phyloP scores from a whole-genome alignment of 805 yeast genomes.

The Brettanomyces nanus region DNA sequence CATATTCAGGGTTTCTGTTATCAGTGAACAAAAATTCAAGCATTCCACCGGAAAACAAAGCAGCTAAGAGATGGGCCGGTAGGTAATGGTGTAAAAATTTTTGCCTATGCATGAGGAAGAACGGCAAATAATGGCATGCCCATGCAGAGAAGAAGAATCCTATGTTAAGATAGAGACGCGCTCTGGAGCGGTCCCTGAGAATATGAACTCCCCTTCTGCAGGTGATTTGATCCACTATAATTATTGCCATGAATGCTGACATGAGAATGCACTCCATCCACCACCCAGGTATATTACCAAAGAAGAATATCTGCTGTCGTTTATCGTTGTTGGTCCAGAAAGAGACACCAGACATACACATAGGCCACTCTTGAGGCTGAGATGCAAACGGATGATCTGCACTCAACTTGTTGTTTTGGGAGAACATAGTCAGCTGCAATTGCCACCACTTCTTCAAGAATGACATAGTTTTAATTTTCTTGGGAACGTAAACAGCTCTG shows the following conservation, averaged over 20 bases:
- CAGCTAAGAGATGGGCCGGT: slow-evolving; percentile 90
- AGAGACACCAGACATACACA: slow-evolving; percentile 82
- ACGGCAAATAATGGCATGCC: slow-evolving; percentile 85
- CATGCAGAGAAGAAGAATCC: slow-evolving; percentile 84
- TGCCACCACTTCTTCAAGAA: slow-evolving; percentile 87
- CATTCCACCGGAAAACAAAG: slow-evolving; percentile 72
- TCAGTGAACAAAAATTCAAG: slow-evolving; percentile 70
- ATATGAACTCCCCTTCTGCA: slow-evolving; percentile 61
- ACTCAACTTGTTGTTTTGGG: slow-evolving; percentile 79
- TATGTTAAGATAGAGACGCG: slow-evolving; percentile 67
- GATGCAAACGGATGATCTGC: slow-evolving; percentile 95
- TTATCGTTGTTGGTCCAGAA: slow-evolving; percentile 79
- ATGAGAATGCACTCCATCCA: slow-evolving; percentile 69
- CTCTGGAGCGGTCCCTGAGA: slow-evolving; percentile 52
- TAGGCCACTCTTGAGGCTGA: slow-evolving; percentile 87
- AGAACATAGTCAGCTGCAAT: slow-evolving; percentile 81
- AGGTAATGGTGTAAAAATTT: slow-evolving; percentile 89
- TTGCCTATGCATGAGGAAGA: slow-evolving; percentile 88
- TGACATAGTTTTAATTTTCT: slow-evolving; percentile 51
- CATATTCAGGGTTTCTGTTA: slow-evolving; percentile 27
- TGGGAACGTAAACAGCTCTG: slow-evolving; percentile 60
- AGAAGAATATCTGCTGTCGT: slow-evolving; percentile 74
- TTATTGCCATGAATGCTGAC: slow-evolving; percentile 52
- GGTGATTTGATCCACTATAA: slow-evolving; percentile 69
- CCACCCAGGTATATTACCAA: slow-evolving; percentile 89